phyloP scores from a whole-genome alignment of 106 monocot genomes.

The Dendrobium catenatum region DNA sequence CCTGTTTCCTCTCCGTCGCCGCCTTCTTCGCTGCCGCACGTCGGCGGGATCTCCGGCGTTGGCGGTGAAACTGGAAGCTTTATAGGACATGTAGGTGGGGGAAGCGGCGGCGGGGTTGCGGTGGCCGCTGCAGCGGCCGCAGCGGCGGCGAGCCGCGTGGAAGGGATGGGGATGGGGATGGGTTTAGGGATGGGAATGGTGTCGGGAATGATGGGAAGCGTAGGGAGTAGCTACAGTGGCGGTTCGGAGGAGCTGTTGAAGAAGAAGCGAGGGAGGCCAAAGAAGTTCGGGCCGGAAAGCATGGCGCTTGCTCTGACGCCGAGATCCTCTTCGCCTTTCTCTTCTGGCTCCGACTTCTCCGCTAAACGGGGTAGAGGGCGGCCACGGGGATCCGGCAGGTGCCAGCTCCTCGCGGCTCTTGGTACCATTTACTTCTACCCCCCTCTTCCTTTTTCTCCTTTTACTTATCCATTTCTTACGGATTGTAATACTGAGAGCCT shows the following conservation, averaged over 20 bases:
- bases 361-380: conserved; percentile 57
- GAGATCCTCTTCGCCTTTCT: conserved; percentile 1
- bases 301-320: conserved; percentile 31
- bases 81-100: background rate
- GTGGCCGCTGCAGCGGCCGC: background rate
- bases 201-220: background rate
- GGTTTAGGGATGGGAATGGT: conserved; percentile 5
- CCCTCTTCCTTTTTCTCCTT: background rate
- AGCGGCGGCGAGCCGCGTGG: background rate
- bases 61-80: background rate
- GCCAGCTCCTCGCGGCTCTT: conserved; percentile 60
- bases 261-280: conserved; percentile 24
- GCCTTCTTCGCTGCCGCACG: conserved; percentile 16
- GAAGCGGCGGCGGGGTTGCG: background rate
- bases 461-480: background rate
- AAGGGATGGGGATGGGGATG: conserved; percentile 8
- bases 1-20: conserved; percentile 20
- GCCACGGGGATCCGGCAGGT: conserved; percentile 65
- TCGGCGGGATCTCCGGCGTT: background rate
- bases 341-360: conserved; percentile 7
- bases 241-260: conserved; percentile 4
- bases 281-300: conserved; percentile 21
- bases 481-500: too few relatives aligned
- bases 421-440: conserved; percentile 21
- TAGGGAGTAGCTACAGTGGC: conserved; percentile 9